These are phyloP conservation scores for Stagonosporopsis rhizophila DNA, from an alignment of 2,329 filamentous ascomycete species.

Conservation along the genomic window DNA sequence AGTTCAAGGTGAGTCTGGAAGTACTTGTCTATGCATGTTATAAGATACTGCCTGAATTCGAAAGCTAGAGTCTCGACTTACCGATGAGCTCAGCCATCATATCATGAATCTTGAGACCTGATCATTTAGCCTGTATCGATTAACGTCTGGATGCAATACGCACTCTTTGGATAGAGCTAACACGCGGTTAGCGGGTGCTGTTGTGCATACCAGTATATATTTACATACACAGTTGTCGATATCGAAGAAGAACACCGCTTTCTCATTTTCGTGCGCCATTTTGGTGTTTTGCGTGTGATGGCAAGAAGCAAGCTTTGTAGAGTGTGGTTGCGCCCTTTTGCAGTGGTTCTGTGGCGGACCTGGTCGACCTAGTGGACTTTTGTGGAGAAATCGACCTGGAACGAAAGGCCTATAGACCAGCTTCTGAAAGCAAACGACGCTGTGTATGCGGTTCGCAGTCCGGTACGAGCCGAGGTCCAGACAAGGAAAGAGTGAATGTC, in stretches of 20 bases:
- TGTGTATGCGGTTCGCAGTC: background rate
- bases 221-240: constrained; percentile 89
- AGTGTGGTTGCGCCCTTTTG: constrained; percentile 11
- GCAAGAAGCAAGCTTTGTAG: background rate
- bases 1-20: constrained; percentile 75
- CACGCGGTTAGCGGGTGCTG: constrained; percentile 7
- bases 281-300: background rate
- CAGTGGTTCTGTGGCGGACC: constrained; percentile 7
- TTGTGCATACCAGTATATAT: background rate
- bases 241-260: constrained; percentile 78
- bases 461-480: background rate
- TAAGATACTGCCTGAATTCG: background rate
- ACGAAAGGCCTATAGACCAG: background rate
- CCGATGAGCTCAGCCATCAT: constrained; percentile 85
- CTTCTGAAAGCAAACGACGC: background rate
- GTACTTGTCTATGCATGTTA: constrained; percentile 58
- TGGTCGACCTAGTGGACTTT: background rate
- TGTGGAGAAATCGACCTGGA: background rate
- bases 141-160: constrained; percentile 34
- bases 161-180: constrained; percentile 84
- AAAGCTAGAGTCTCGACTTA: constrained; percentile 27
- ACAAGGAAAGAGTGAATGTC: background rate
- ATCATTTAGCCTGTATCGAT: constrained; percentile 41
- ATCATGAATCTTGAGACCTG: constrained; percentile 79
- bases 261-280: constrained; percentile 41